These are phyloP conservation scores for Scheffersomyces titani DNA, from an alignment of 1,139 yeast species.

Conservation along the genomic window DNA sequence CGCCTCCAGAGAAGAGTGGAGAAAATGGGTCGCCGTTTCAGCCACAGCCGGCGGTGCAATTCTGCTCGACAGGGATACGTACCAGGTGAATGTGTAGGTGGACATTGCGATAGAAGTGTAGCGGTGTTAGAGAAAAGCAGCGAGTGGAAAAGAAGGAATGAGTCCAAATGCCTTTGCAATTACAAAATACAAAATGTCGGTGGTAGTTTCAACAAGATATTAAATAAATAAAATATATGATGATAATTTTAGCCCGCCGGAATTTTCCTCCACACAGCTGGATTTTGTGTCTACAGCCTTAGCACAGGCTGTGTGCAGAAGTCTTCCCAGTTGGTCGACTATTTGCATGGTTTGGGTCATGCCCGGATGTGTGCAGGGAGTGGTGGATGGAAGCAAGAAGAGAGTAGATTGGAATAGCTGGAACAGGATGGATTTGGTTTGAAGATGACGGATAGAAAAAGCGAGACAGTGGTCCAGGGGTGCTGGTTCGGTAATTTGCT, in stretches of 20 bases:
- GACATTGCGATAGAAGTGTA: not conserved
- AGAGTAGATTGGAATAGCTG: too few species aligned
- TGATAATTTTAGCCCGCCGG: not conserved
- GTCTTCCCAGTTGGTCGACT: not conserved
- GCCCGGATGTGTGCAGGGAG: not conserved
- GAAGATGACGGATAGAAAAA: too few species aligned
- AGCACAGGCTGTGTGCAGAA: not conserved
- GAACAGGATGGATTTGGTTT: too few species aligned
- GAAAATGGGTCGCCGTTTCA: not conserved
- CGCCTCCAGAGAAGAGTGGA: not conserved
- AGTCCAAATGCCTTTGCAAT: not conserved
- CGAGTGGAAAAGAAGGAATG: not conserved
- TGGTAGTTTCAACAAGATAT: not conserved
- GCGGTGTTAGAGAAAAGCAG: not conserved
- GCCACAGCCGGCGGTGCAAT: not conserved
- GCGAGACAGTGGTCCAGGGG: too few species aligned
- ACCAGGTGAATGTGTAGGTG: conserved; percentile 11
- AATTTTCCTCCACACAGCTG: not conserved
- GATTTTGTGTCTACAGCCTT: not conserved
- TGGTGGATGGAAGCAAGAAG: not conserved
- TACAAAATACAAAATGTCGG: not conserved
- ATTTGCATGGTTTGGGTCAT: not conserved
- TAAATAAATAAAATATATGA: not conserved
- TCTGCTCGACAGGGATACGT: conserved; percentile 1
- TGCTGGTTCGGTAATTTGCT: too few species aligned